phyloP scores from a whole-genome alignment of 768 basidiomycete species.

The Boletus reticulatus region DNA sequence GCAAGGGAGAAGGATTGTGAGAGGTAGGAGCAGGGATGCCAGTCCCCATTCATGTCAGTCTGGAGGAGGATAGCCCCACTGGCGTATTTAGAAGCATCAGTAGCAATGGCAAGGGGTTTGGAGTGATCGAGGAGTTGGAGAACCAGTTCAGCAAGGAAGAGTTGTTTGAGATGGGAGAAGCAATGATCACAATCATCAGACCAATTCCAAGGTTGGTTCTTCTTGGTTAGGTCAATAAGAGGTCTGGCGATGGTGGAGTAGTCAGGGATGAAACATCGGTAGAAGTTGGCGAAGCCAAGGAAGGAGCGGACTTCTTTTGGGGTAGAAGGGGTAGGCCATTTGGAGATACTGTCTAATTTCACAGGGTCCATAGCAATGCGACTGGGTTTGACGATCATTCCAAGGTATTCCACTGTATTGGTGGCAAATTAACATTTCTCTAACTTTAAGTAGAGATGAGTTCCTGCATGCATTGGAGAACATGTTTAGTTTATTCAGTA shows the following conservation, averaged over 20 bases:
- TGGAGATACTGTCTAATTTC: not conserved
- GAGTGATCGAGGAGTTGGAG: not conserved
- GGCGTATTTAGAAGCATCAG: not conserved
- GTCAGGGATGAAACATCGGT: not conserved
- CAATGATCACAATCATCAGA: not conserved
- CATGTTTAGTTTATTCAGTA: too few species aligned
- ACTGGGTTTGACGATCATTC: too few species aligned
- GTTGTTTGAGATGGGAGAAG: not conserved
- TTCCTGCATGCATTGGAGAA: too few species aligned
- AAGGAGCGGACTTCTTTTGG: too few species aligned
- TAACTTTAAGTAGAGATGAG: too few species aligned
- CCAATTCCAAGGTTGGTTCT: not conserved
- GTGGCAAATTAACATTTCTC: too few species aligned
- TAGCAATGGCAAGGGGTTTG: not conserved
- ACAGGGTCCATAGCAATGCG: too few species aligned
- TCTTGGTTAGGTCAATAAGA: not conserved
- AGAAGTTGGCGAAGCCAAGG: too few species aligned
- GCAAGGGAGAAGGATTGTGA: slow-evolving; percentile 6
- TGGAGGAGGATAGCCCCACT: not conserved
- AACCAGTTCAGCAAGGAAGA: not conserved
- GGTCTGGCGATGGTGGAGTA: not conserved
- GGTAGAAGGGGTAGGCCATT: not conserved
- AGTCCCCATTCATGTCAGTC: not conserved
- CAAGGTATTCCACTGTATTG: too few species aligned
- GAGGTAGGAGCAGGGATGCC: not conserved